Percentiles rank a stretch among this genome's conserved stretches.
These are phyloP conservation scores for Tolypocladium paradoxum DNA, from an alignment of 2,329 filamentous ascomycete genomes.

Conservation along the genomic window DNA sequence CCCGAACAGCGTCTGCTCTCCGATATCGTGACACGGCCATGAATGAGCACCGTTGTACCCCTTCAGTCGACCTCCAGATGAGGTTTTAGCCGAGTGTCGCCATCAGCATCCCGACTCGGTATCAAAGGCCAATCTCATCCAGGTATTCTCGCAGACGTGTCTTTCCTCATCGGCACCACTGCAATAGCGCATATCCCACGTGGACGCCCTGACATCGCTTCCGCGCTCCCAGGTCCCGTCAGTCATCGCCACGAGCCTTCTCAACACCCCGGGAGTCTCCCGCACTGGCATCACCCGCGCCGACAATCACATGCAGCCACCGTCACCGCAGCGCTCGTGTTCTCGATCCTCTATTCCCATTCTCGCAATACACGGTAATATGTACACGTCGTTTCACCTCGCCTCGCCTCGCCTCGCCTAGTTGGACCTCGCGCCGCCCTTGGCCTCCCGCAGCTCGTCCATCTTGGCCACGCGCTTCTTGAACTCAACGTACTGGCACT, in stretches of 20 bases:
- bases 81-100: not conserved
- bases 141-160: not conserved
- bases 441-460: constrained; percentile 84
- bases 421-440: constrained; percentile 78
- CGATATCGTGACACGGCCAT: too few relatives aligned
- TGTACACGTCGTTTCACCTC: not conserved
- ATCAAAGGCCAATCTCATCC: not conserved
- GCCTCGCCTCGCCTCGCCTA: constrained; percentile 25
- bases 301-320: not conserved
- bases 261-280: too few relatives aligned
- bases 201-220: not conserved
- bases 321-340: not conserved
- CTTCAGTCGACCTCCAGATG: constrained; percentile 4
- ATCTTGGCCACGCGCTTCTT: constrained; percentile 98
- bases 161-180: not conserved
- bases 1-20: too few relatives aligned
- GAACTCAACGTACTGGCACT: constrained; percentile 98
- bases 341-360: not conserved
- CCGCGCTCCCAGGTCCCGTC: not conserved
- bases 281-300: too few relatives aligned
- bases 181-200: not conserved
- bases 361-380: not conserved
- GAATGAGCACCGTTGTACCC: too few relatives aligned
- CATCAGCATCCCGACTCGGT: not conserved
- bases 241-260: not conserved